Evolutionary conservation across 176 grass and related monocot genomes (phyloP), one percentile per base, ranked within the genome.

Genomic region (Eleusine coracana): DNA sequence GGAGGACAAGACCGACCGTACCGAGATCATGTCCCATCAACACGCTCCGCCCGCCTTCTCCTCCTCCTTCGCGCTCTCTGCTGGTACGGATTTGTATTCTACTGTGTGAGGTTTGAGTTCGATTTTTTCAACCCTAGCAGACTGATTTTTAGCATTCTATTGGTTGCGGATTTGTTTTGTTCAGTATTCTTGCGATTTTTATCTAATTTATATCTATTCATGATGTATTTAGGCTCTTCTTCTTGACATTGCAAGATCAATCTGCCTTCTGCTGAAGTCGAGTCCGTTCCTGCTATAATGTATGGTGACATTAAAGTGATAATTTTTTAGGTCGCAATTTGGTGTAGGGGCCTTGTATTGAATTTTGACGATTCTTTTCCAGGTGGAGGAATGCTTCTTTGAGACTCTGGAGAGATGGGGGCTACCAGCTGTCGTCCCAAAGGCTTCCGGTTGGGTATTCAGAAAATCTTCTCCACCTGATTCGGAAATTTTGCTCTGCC

Each of bases 381-480:
- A 90, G 88, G 80, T 54, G 73, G 20, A 82, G 48, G 50, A 79
- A 45, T 83, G 23, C 41, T 74, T 79, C 23, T 75, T n/a, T 49
- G 49, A 75, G 61, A 56, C 38, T 81, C 10, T 51, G 63, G 31
- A 17, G 52, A 48, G 61, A 69, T 64, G 71, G 38, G 31, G 20
- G 40, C 28, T 66, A 42, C 9, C 21, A n/a, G 74, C 68, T 55
- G 6, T 36, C 44, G 1, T 60, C 58, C 28, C 48, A 73, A 55
- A 36, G 12, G 44, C 69, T 67, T 77, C 79, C 39, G 0, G 56
- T 7, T 62, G 14, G 48, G 50, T 78, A 38, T 70, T 36, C 62
- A 41, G 80, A 66, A 51, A 75, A 4, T 36, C 20, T 58, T 44
- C 23, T 27, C 36, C 62, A 69, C 28, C 66, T 39, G 21, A 16